Evolutionary conservation across 495 filamentous ascomycete genomes (phyloP).

Genomic region (Wilcoxina mikolae): DNA sequence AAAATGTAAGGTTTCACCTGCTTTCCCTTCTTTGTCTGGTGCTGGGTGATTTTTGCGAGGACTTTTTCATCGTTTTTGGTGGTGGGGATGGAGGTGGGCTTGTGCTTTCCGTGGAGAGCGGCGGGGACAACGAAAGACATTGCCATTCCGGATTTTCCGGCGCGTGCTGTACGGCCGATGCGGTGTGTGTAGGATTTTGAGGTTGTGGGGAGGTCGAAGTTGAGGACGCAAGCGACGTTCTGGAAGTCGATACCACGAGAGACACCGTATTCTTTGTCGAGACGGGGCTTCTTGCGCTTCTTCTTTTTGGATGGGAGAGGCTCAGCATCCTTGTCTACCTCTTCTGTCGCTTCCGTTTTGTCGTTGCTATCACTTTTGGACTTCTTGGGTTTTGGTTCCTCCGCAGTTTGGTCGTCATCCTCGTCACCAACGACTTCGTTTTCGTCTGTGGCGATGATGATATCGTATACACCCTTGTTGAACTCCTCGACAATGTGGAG

Average conservation of each 20-base stretch:
- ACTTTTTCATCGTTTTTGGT: constrained; percentile 71
- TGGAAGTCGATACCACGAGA: constrained; percentile 94
- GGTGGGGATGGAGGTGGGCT: constrained; percentile 58
- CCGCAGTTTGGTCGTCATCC: constrained; percentile 27
- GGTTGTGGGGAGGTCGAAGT: constrained; percentile 83
- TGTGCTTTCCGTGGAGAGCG: constrained; percentile 71
- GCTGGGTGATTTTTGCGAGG: constrained; percentile 53
- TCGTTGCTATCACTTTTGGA: constrained; percentile 21
- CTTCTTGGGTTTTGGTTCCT: constrained; percentile 23
- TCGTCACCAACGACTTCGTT: constrained; percentile 64
- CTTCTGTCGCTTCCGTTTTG: constrained; percentile 22
- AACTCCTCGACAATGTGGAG: constrained; percentile 95
- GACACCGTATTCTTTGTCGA: constrained; percentile 77
- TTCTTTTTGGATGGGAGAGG: constrained; percentile 35
- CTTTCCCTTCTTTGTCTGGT: constrained; percentile 57
- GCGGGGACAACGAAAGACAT: constrained; percentile 83
- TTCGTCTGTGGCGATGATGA: constrained; percentile 92
- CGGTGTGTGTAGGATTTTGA: constrained; percentile 92
- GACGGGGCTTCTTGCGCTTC: constrained; percentile 43
- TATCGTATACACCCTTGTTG: constrained; percentile 90
- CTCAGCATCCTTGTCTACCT: constrained; percentile 31
- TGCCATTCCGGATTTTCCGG: constrained; percentile 79
- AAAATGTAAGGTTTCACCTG: constrained; percentile 81
- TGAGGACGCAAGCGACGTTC: constrained; percentile 84
- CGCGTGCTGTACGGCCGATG: constrained; percentile 84